phyloP scores from a whole-genome alignment of 139 green algal genomes.

The Trebouxia sp. region DNA sequence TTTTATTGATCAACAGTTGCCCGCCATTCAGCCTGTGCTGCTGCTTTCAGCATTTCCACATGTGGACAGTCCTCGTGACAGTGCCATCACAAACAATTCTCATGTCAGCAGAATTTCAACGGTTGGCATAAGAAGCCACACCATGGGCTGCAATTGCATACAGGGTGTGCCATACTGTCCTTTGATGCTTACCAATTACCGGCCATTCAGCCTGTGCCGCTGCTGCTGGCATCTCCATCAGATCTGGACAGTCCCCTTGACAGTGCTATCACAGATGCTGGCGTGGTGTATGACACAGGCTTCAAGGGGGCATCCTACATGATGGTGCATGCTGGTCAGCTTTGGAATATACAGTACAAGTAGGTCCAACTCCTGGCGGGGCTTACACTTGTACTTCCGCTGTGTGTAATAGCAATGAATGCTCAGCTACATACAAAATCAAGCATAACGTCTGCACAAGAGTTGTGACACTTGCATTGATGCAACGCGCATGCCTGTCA shows the following conservation, averaged over 20 bases:
- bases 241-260: constrained; percentile 28
- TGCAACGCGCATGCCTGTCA: no score
- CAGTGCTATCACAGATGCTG: background rate
- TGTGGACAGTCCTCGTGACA: background rate
- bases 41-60: background rate
- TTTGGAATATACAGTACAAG: constrained; percentile 35
- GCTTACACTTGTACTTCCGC: no score
- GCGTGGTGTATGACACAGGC: background rate
- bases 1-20: constrained; percentile 32
- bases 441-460: no score
- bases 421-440: no score
- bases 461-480: no score
- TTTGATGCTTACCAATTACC: constrained; percentile 38
- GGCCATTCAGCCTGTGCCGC: constrained; percentile 47
- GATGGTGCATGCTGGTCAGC: background rate
- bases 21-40: constrained; percentile 40
- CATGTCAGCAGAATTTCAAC: no score
- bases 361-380: background rate
- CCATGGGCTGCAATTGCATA: no score
- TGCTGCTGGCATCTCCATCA: background rate
- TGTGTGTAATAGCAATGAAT: no score
- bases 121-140: no score
- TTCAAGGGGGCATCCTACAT: constrained; percentile 32
- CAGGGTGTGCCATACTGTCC: constrained; percentile 46
- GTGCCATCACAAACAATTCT: no score